phyloP scores from a whole-genome alignment of 2,329 filamentous ascomycete species.

The Colletotrichum tofieldiae region DNA sequence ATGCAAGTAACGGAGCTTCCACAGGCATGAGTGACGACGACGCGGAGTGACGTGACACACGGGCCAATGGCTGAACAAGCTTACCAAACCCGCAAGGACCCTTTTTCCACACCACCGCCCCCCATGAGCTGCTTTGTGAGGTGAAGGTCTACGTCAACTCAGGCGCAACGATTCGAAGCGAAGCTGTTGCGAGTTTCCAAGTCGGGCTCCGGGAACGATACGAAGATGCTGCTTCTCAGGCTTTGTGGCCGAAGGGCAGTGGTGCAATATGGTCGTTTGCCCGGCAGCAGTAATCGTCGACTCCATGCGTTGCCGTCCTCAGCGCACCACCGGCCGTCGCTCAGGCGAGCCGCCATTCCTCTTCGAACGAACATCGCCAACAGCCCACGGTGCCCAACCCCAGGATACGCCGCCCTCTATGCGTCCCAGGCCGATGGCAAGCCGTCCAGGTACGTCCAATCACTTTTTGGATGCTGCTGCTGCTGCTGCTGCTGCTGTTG shows the following conservation, averaged over 20 bases:
- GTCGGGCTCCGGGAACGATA: constrained; percentile 14
- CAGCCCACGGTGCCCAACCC: neutral
- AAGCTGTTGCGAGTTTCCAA: constrained; percentile 8
- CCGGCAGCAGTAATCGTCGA: constrained; percentile 1
- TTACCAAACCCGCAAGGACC: neutral
- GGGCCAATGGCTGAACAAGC: constrained; percentile 9
- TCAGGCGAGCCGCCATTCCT: constrained; percentile 2
- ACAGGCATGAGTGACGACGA: neutral
- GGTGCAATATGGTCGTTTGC: constrained; percentile 6
- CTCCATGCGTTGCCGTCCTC: constrained; percentile 11
- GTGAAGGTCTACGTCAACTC: neutral
- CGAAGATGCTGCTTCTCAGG: constrained; percentile 25
- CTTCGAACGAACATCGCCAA: neutral
- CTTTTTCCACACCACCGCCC: neutral
- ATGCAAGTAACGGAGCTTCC: neutral
- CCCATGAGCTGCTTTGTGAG: neutral
- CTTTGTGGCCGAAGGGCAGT: constrained; percentile 20
- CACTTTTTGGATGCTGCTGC: neutral
- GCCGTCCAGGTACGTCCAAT: constrained; percentile 2
- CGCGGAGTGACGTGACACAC: neutral
- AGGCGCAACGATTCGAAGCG: constrained; percentile 11
- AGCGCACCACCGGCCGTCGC: neutral
- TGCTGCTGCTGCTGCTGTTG: no score
- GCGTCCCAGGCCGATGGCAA: constrained; percentile 18
- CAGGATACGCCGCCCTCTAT: constrained; percentile 15